Base-by-base conservation (phyloP, 106 monocot species). In the Acorus gramineus region DNA sequence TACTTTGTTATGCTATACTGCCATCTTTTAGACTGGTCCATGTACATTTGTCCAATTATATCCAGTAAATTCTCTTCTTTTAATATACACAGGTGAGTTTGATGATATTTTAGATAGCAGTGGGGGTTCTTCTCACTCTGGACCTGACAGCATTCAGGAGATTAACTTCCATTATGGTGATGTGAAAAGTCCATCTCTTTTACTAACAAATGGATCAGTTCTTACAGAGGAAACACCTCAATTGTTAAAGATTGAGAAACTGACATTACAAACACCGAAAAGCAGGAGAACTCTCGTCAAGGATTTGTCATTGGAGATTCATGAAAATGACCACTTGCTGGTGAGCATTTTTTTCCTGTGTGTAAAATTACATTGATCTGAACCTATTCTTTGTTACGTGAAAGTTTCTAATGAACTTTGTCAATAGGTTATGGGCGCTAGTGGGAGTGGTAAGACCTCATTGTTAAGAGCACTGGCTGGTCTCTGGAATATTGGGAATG, bases 391-490 rank as follows among this genome's bases (percentile, higher is more conserved):
- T 2, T 4, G 45, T 4, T 8, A 7, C 46, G 6, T 28, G 43
- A 49, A 57, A 28, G 28, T 28, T 28, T 28, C 28, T 28, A 28
- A 28, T 28, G 28, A 28, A 28, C 28, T 28, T 28, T 66, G 7
- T 42, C 69, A 71, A 71, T 72, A 96, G 95, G 86, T 96, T 46
- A 83, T 82, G 82, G 95, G 90, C 11, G 90, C 95, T 3, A 96
- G 95, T 87, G 95, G 95, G 49, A 82, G 90, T 76, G 95, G 95
- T 3, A 96, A 96, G 57, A 96, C 95, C 7, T 96, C 95, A 59
- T 64, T 96, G 10, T 78, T 96, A 70, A 90, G 95, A 67, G 95
- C 95, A 56, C 69, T 96, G 54, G 90, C 95, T 74, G 95, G 95
- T 45, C 82, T 96, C 6, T 96, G 95, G 95, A 73, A 69, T 63